phyloP scores from a whole-genome alignment of 352 stramenopile genomes.

The Bremia lactucae region DNA sequence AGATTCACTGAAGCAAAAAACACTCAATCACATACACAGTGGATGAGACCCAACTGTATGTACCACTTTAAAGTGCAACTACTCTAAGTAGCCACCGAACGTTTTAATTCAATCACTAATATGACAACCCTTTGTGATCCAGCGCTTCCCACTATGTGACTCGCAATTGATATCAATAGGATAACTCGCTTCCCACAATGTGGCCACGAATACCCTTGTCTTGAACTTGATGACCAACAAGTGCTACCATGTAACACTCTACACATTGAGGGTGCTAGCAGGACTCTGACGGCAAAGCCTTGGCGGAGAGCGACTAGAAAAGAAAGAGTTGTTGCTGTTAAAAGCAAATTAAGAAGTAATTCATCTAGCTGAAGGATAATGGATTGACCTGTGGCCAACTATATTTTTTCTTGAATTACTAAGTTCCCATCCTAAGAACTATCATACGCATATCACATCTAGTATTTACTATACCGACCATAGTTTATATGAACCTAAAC shows the following conservation, averaged over 20 bases:
- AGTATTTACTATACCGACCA: no score
- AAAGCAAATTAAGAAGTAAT: no score
- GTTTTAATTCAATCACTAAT: constrained; percentile 4
- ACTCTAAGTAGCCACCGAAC: constrained; percentile 12
- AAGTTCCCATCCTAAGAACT: no score
- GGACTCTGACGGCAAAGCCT: no score
- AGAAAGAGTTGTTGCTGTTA: no score
- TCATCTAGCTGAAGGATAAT: no score
- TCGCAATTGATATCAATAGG: constrained; percentile 1
- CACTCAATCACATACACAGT: not conserved
- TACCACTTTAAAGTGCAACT: constrained; percentile 5
- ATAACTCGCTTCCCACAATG: constrained; percentile 4
- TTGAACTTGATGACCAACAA: constrained; percentile 4
- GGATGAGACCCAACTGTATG: constrained; percentile 4
- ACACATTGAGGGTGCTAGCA: no score
- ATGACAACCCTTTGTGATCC: constrained; percentile 1
- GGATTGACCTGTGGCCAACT: no score
- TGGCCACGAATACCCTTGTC: constrained; percentile 1
- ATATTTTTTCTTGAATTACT: no score
- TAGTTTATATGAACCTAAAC: no score
- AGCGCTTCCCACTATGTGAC: constrained; percentile 10
- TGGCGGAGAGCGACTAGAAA: no score
- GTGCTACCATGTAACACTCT: constrained; percentile 10
- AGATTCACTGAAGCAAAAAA: not conserved
- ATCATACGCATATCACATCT: no score